A percentile compares a stretch with the other conserved stretches of the same genome.
Conservation (phyloP, 2,329 filamentous ascomycete genomes). For the Pseudogymnoascus sp. region DNA sequence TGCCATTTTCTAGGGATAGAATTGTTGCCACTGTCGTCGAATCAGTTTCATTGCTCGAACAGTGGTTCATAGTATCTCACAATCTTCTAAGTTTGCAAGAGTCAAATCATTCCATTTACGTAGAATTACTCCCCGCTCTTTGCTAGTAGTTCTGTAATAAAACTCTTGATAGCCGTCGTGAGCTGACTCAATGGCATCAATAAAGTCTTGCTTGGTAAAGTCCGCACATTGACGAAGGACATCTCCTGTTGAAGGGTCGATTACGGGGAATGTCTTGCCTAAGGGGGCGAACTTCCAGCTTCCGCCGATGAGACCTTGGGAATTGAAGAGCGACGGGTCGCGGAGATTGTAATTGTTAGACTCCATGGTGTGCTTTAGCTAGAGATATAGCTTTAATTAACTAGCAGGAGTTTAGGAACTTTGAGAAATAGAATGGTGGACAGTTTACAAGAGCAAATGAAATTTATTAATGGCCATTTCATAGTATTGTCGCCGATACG, state of each 20-base stretch:
- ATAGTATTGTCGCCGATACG: background rate
- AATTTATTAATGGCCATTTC: background rate
- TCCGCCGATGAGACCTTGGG: conserved; percentile 45
- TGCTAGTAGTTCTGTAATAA: conserved; percentile 49
- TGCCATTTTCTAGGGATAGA: conserved; percentile 53
- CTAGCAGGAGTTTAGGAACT: background rate
- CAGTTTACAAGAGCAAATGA: background rate
- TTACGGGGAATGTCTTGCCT: conserved; percentile 47
- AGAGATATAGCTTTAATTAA: background rate
- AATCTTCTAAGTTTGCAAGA: background rate
- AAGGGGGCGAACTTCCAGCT: conserved; percentile 46
- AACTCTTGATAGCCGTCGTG: conserved; percentile 42
- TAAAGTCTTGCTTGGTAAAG: conserved; percentile 42
- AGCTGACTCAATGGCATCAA: conserved; percentile 43
- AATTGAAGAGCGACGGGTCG: conserved; percentile 37
- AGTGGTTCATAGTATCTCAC: background rate
- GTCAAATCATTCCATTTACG: conserved; percentile 56
- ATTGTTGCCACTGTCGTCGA: conserved; percentile 30
- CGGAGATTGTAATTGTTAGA: background rate
- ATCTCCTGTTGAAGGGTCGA: conserved; percentile 42
- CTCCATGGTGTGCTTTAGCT: background rate
- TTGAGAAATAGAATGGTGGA: background rate
- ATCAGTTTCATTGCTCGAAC: background rate
- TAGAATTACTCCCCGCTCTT: conserved; percentile 55
- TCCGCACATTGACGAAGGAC: conserved; percentile 46